phyloP scores from a whole-genome alignment of 768 basidiomycete genomes.

The Rhizopogon sp. region DNA sequence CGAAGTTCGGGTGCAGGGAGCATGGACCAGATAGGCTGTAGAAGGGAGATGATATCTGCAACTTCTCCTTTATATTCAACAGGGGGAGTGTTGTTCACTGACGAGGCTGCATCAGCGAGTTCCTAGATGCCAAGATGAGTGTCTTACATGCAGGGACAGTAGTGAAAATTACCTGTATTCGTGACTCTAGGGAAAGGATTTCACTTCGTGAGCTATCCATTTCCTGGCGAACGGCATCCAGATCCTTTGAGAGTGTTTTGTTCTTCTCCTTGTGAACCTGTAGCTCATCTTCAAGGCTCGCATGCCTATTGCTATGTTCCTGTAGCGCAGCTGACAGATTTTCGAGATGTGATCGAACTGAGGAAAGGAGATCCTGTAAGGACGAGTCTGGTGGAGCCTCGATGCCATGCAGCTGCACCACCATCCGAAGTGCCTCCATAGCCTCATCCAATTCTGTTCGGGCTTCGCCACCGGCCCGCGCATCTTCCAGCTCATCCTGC shows the following conservation, averaged over 20 bases:
- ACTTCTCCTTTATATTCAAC: constrained; percentile 38
- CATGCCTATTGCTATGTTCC: constrained; percentile 32
- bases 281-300: constrained; percentile 48
- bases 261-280: constrained; percentile 39
- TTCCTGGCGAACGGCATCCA: constrained; percentile 50
- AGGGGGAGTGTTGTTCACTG: constrained; percentile 20
- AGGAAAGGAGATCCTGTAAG: constrained; percentile 41
- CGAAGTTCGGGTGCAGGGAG: constrained; percentile 85
- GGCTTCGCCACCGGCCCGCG: constrained; percentile 33
- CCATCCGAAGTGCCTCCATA: constrained; percentile 37
- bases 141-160: background rate
- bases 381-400: constrained; percentile 44
- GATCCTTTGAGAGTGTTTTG: constrained; percentile 42
- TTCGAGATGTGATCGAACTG: constrained; percentile 49
- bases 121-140: constrained; percentile 14
- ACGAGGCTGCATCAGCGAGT: constrained; percentile 13
- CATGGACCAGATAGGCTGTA: constrained; percentile 73
- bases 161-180: constrained; percentile 28
- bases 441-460: constrained; percentile 49
- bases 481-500: constrained; percentile 43
- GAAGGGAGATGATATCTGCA: constrained; percentile 50
- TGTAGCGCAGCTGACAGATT: constrained; percentile 41
- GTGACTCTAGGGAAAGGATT: constrained; percentile 32
- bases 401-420: constrained; percentile 56
- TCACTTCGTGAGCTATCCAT: constrained; percentile 45